Base-by-base conservation (phyloP, 805 yeast genomes). In the Cyberlindnera mississippiensis region DNA sequence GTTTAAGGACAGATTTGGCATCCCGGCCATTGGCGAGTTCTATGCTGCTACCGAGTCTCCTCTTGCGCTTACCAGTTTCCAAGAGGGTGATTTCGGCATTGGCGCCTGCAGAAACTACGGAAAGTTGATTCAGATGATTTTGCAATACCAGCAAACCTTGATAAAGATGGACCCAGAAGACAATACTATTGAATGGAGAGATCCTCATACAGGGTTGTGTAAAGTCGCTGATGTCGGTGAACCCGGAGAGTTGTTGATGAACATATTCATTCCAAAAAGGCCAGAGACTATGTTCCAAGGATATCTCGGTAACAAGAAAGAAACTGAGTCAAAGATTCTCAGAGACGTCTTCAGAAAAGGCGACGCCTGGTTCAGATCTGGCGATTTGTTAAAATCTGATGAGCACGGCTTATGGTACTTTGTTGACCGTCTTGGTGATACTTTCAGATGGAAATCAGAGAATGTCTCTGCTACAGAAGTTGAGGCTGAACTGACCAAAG, bases 371-470 rank as follows among this genome's bases (percentile, higher is more conserved):
- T 83, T 85, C 56, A 73, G 96, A 57, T 76, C 87, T 20, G 97
- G 96, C 33, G 98, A 90, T 61, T 70, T 90, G 51, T 69, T 91
- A 57, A 78, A 69, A 52, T 65, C 71, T 59, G 96, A 88, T 61
- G 69, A 69, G 22, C 73, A 80, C 49, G 85, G 87, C 1, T 65
- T 82, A 50, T 72, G 84, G 60, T 87, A 83, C 63, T 90, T 90
- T 62, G 87, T 89, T 34, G 98, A 90, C 68, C 72, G 98, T 57
- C 66, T 91, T 56, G 98, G 98, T 32, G 98, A 90, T 59, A 91
- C 97, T 0, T 90, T 85, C 68, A 73, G 98, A 53, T 90, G 98
- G 98, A 91, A 88, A 66, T 84, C 95, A 2, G 98, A 90, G 66
- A 90, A 90, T 61, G 96, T 91, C 10, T 80, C 93, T 14, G 89